A percentile compares a stretch with the other conserved stretches of the same genome.
These are phyloP conservation scores for Noccaea caerulescens DNA, from an alignment of 345 rosid species.

Conservation along the genomic window DNA sequence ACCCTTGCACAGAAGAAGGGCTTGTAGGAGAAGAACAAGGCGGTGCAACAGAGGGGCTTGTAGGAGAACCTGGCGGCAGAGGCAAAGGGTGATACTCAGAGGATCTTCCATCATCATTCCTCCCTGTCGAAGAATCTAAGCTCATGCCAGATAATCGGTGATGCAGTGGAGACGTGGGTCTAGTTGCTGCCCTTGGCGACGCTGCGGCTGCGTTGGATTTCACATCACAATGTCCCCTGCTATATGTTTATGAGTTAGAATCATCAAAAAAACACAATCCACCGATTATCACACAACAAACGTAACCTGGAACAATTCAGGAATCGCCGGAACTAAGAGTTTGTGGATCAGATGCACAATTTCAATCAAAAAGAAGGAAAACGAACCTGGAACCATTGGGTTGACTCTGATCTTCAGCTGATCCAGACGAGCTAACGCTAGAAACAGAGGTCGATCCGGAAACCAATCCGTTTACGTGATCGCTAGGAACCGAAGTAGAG, in stretches of 20 bases:
- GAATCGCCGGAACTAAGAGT: background rate
- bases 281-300: background rate
- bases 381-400: conserved; percentile 58
- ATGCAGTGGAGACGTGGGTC: conserved; percentile 84
- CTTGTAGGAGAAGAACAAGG: conserved; percentile 90
- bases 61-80: conserved; percentile 91
- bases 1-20: conserved; percentile 62
- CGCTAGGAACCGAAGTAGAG: conserved; percentile 46
- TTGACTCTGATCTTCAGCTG: conserved; percentile 73
- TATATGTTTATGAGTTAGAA: conserved; percentile 39
- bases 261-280: conserved; percentile 16
- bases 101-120: conserved; percentile 62
- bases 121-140: conserved; percentile 68
- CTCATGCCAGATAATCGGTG: conserved; percentile 53
- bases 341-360: background rate
- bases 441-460: conserved; percentile 74
- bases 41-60: conserved; percentile 76
- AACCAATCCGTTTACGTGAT: conserved; percentile 50
- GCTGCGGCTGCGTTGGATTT: conserved; percentile 49
- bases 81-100: conserved; percentile 82
- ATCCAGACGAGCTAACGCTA: conserved; percentile 85
- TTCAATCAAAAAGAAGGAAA: background rate
- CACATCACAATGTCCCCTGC: conserved; percentile 56
- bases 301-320: background rate
- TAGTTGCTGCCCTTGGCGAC: conserved; percentile 60